These are phyloP conservation scores for Magnolia changhungtana DNA, from an alignment of 164 flowering plant species.

Conservation along the genomic window DNA sequence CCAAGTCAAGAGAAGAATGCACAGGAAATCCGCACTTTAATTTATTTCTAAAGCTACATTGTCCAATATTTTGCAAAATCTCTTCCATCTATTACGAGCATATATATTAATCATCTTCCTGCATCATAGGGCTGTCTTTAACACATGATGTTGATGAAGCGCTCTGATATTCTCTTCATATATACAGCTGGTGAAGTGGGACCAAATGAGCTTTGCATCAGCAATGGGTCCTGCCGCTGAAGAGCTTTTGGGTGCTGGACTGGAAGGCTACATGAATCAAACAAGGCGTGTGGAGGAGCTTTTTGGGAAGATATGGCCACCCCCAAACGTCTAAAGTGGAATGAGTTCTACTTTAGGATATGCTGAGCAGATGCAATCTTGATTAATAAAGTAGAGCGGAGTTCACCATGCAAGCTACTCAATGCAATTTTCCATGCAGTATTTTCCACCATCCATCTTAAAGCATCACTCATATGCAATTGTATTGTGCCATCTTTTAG, in stretches of 20 bases:
- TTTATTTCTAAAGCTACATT: neutral
- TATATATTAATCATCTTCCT: neutral
- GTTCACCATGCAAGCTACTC: no score
- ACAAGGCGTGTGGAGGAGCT: slow-evolving; percentile 76
- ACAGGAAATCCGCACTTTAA: neutral
- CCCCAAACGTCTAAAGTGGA: slow-evolving; percentile 71
- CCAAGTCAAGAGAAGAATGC: no score
- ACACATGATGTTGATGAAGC: neutral
- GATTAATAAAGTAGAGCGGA: no score
- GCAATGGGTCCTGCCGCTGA: slow-evolving; percentile 92
- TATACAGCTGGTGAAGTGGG: slow-evolving; percentile 83
- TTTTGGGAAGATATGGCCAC: slow-evolving; percentile 95
- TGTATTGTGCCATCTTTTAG: no score
- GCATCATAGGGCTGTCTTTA: neutral
- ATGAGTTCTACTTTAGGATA: neutral
- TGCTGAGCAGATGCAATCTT: no score
- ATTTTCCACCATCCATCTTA: no score
- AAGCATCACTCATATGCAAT: no score
- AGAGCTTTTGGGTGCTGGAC: slow-evolving; percentile 75
- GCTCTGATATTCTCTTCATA: neutral
- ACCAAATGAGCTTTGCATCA: slow-evolving; percentile 72
- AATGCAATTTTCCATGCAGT: no score
- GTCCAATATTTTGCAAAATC: neutral
- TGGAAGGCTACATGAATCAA: slow-evolving; percentile 78
- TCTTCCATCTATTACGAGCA: neutral